Base-by-base conservation (phyloP, 495 filamentous ascomycete genomes). In the Chaetomidium leptoderma region DNA sequence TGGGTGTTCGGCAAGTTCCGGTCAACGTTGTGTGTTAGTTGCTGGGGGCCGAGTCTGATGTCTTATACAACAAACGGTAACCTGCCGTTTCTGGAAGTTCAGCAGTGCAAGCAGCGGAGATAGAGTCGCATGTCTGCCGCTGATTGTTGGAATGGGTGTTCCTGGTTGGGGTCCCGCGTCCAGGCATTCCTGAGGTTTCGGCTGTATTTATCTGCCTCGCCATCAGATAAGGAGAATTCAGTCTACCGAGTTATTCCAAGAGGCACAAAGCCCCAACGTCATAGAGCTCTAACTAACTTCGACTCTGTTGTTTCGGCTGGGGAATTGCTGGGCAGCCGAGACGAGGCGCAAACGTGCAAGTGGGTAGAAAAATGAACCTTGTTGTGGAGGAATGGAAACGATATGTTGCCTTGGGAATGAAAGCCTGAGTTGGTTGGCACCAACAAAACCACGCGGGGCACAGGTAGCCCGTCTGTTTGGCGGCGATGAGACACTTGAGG, bases 1-100 rank as follows among this genome's bases (percentile, higher is more conserved):
- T 37, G 24, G 26, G 44, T 37, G 21, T 16, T 49, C 47, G 47
- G 49, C 24, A 30, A 40, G 26, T 43, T 53, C 24, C 50, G 50
- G 3, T 3, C 19, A 36, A 23, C 17, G 2, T 16, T 24, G 10
- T 10, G 33, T 24, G 19, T 23, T 11, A 35, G 19, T 7, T n/a
- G n/a, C n/a, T n/a, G n/a, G 26, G n/a, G 32, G 8, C 19, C 29
- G 17, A 35, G 4, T 33, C 17, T n/a, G 14, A 10, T 47, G 44
- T 47, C 7, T 47, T 23, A 5, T 29, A 8, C 26, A 8, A 27
- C 1, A 27, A 21, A 4, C 6, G n/a, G 27, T 17, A 47, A 48
- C 48, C 23, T 52, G 21, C 33, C 33, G 35, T 26, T 52, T 17
- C 21, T 4, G 48, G 48, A 39, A 52, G 48, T 21, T 39, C 0